Base-by-base conservation (phyloP, 2,329 filamentous ascomycete genomes). In the Nemania sp. region DNA sequence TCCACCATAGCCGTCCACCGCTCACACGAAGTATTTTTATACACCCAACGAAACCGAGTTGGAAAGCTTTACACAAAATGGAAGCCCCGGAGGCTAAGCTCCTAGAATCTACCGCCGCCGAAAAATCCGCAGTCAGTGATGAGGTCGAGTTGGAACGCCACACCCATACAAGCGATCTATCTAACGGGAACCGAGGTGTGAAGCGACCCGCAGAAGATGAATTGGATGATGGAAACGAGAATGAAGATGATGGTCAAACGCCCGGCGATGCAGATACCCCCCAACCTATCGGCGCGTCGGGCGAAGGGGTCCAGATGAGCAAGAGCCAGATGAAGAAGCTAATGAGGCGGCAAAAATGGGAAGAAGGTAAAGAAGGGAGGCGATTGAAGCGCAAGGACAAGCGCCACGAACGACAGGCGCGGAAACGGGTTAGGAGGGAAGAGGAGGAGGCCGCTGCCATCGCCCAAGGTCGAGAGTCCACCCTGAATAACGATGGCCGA, bases 281-380 rank as follows among this genome's bases (percentile, higher is more conserved):
- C n/a, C 66, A 64, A 18, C 24, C 62, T 29, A 18, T 49, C 18
- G 51, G 41, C 20, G 43, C 32, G 15, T 22, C 55, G 1, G 67
- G 67, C 5, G 71, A 72, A 58, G 62, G 67, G 13, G 69, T 72
- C n/a, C 61, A 67, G 68, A 69, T 98, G 59, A 97, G 95, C 20
- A 98, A 98, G 77, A 97, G 91, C 75, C 92, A 95, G 73, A 83
- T 91, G 68, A 97, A 97, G 80, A 95, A 93, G 76, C 83, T 93
- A 60, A 89, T 87, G 68, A 90, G 89, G 63, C 86, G 89, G 70
- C 86, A 92, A 76, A 84, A 88, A 77, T 97, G 93, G 92, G 93
- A 97, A 74, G 89, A 90, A 7, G 87, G 87, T 24, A 90, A 89
- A 70, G 87, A 87, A 47, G 83, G 85, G 35, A 87, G 88, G 68